A percentile compares a stretch with the other conserved stretches of the same genome.
Conservation (phyloP, 306 rosid genomes). For the Cicer yamashitae region DNA sequence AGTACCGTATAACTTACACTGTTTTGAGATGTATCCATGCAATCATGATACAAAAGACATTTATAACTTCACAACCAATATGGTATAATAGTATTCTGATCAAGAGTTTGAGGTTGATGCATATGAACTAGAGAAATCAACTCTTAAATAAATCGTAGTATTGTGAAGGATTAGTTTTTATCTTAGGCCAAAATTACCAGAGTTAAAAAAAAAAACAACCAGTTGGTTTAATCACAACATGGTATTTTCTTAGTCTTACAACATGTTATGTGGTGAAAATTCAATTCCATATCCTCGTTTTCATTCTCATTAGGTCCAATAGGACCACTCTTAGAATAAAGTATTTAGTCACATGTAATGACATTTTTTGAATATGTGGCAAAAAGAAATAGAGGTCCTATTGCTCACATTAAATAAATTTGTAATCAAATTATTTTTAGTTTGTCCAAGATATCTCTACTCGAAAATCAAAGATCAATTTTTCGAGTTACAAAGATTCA, state of each 20-base stretch:
- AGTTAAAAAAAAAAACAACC: not conserved
- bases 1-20: no score
- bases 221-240: constrained; percentile 31
- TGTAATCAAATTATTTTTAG: no score
- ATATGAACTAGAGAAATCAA: not conserved
- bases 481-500: no score
- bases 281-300: constrained; percentile 14
- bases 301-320: constrained; percentile 21
- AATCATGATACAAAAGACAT: not conserved
- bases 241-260: not conserved
- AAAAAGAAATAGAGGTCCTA: constrained; percentile 39
- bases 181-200: not conserved
- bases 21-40: not conserved
- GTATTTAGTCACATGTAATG: constrained; percentile 50
- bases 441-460: no score
- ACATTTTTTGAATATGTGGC: constrained; percentile 54
- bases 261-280: not conserved
- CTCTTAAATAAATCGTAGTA: not conserved
- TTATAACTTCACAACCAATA: not conserved
- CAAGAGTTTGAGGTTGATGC: not conserved
- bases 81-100: not conserved
- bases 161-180: not conserved
- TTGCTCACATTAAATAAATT: constrained; percentile 37
- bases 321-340: not conserved
- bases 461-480: no score